Evolutionary conservation across 768 basidiomycete genomes (phyloP).

Genomic region (Russula brevipes): DNA sequence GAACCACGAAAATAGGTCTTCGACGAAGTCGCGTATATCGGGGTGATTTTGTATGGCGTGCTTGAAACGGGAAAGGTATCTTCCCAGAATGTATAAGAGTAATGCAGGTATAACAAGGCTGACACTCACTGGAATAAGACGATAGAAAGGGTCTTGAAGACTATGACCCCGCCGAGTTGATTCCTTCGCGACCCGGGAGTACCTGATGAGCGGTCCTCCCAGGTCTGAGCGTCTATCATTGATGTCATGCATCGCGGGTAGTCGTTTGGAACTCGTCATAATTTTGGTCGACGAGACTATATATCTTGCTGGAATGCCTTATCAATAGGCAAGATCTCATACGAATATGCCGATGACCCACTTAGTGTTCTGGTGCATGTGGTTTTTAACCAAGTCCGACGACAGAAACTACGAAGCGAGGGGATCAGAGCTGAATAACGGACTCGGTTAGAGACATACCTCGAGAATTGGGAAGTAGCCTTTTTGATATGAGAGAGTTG

Average conservation of each 20-base stretch:
- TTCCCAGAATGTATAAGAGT: slow-evolving; percentile 25
- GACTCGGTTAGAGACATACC: slow-evolving; percentile 20
- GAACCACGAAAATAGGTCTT: slow-evolving; percentile 43
- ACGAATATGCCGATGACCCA: slow-evolving; percentile 6
- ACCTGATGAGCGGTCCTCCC: slow-evolving; percentile 26
- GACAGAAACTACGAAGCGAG: slow-evolving; percentile 30
- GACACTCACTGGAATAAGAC: slow-evolving; percentile 25
- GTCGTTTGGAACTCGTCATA: slow-evolving; percentile 26
- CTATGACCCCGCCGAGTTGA: slow-evolving; percentile 26
- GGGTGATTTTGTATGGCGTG: slow-evolving; percentile 46
- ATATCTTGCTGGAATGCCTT: slow-evolving; percentile 22
- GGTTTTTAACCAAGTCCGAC: slow-evolving; percentile 32
- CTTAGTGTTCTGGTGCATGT: slow-evolving; percentile 33
- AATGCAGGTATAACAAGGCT: neutral
- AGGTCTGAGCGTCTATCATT: slow-evolving; percentile 28
- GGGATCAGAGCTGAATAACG: neutral
- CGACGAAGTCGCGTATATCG: slow-evolving; percentile 38
- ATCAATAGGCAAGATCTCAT: neutral
- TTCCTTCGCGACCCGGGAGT: slow-evolving; percentile 17
- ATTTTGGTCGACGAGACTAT: slow-evolving; percentile 30
- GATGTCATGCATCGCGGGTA: slow-evolving; percentile 26
- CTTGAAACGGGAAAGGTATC: slow-evolving; percentile 56
- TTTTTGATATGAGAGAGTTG: slow-evolving; percentile 32
- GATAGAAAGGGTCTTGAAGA: slow-evolving; percentile 33
- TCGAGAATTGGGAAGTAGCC: slow-evolving; percentile 33